Evolutionary conservation across 306 rosid genomes (phyloP).

Genomic region (Astragalus glycyphyllos): DNA sequence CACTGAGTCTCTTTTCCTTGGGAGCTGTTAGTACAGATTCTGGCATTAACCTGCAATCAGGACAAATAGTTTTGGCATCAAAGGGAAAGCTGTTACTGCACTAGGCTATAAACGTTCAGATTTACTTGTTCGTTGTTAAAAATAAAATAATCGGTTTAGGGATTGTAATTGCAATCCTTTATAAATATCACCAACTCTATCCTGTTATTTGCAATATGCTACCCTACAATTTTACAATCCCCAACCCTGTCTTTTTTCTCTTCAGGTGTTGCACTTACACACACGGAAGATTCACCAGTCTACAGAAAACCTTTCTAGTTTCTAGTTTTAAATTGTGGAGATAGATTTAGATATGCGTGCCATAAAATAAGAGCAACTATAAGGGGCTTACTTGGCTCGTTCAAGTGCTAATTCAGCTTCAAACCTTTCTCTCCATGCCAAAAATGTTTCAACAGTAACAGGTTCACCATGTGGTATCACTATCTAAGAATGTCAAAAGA

Average conservation of each 20-base stretch:
- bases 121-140: neutral
- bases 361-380: constrained; percentile 24
- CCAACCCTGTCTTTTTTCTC: constrained; percentile 4
- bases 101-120: constrained; percentile 11
- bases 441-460: constrained; percentile 87
- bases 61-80: constrained; percentile 35
- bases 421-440: constrained; percentile 98
- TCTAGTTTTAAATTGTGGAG: constrained; percentile 28
- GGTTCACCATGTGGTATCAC: constrained; percentile 96
- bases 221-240: constrained; percentile 30
- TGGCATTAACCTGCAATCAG: constrained; percentile 87
- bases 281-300: constrained; percentile 20
- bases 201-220: constrained; percentile 18
- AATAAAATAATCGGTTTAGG: constrained; percentile 16
- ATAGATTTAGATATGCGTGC: constrained; percentile 12
- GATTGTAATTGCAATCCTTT: constrained; percentile 16
- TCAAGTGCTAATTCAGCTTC: constrained; percentile 98
- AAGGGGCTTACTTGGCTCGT: constrained; percentile 93
- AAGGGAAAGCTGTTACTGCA: constrained; percentile 5
- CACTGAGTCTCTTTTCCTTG: constrained; percentile 89
- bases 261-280: constrained; percentile 17
- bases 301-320: constrained; percentile 21
- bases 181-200: constrained; percentile 9
- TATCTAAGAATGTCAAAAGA: constrained; percentile 55
- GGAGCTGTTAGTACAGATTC: constrained; percentile 86